Evolutionary conservation across 257 asterid genomes (phyloP).

Genomic region (Hygrophila difformis): DNA sequence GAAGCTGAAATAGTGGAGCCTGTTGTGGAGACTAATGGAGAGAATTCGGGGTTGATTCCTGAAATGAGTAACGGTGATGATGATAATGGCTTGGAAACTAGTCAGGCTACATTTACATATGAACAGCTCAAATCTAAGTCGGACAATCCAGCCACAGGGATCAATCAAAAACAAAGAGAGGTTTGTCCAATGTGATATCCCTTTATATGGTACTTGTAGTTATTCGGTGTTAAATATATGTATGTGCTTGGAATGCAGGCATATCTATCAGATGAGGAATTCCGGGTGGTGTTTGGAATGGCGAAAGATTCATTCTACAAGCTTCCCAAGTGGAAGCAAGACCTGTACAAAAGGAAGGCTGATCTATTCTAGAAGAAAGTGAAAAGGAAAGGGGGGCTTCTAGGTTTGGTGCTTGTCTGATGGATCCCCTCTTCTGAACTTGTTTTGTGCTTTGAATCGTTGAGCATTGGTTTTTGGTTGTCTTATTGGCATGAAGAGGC

Average conservation of each 20-base stretch:
- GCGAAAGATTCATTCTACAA: constrained; percentile 54
- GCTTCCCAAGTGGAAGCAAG: constrained; percentile 93
- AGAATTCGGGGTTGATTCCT: constrained; percentile 29
- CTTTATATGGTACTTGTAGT: too few relatives aligned
- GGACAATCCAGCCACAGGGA: constrained; percentile 67
- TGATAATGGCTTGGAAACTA: constrained; percentile 25
- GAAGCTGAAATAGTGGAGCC: constrained; percentile 31
- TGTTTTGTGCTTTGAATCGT: too few relatives aligned
- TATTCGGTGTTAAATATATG: not conserved
- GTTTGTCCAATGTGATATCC: constrained; percentile 24
- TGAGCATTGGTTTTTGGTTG: too few relatives aligned
- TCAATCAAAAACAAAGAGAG: constrained; percentile 76
- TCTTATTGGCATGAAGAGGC: too few relatives aligned
- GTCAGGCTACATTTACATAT: constrained; percentile 38
- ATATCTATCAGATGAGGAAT: constrained; percentile 80
- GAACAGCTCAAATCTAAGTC: constrained; percentile 78
- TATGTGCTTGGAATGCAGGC: constrained; percentile 33
- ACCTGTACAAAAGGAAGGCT: constrained; percentile 57
- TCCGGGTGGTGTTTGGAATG: constrained; percentile 51
- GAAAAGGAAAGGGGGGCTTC: not conserved
- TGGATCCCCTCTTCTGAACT: too few relatives aligned
- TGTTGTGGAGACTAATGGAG: constrained; percentile 37
- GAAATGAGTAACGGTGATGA: constrained; percentile 38
- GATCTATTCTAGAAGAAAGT: constrained; percentile 61
- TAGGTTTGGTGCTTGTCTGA: too few relatives aligned